These are phyloP conservation scores for Sugiyamaella sp. DNA, from an alignment of 1,139 yeast genomes.

Conservation along the genomic window DNA sequence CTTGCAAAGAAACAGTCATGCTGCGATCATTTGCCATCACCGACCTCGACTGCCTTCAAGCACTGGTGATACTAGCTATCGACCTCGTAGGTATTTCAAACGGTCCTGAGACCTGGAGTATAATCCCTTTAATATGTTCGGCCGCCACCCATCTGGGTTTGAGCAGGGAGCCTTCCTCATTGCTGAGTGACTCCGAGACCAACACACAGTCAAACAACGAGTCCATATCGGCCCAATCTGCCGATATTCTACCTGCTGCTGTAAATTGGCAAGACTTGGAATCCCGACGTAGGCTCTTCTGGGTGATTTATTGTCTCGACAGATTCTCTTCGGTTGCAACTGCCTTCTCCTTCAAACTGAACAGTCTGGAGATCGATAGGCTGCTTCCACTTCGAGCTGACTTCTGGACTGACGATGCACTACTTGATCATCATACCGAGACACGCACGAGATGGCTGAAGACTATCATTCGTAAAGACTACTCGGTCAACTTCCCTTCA, in stretches of 20 bases:
- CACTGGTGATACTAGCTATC: slow-evolving; percentile 29
- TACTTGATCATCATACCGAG: not conserved
- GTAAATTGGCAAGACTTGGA: slow-evolving; percentile 28
- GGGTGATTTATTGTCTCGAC: slow-evolving; percentile 33
- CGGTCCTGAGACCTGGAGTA: slow-evolving; percentile 34
- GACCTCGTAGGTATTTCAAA: slow-evolving; percentile 33
- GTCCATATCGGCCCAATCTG: slow-evolving; percentile 26
- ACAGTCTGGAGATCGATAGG: slow-evolving; percentile 28
- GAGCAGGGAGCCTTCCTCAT: slow-evolving; percentile 23
- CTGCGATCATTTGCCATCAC: slow-evolving; percentile 29
- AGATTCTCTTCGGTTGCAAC: slow-evolving; percentile 32
- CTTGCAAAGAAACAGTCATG: slow-evolving; percentile 30
- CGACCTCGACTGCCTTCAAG: slow-evolving; percentile 30
- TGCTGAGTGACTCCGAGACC: not conserved
- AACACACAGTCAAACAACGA: slow-evolving; percentile 8
- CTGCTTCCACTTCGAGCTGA: slow-evolving; percentile 28
- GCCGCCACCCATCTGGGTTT: slow-evolving; percentile 31
- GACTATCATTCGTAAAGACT: slow-evolving; percentile 21
- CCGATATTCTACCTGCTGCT: slow-evolving; percentile 27
- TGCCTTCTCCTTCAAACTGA: slow-evolving; percentile 29
- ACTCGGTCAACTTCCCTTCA: slow-evolving; percentile 19
- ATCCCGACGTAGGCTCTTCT: slow-evolving; percentile 31
- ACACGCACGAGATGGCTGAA: slow-evolving; percentile 26
- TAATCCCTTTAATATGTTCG: slow-evolving; percentile 30
- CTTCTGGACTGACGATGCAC: slow-evolving; percentile 23